phyloP scores from a whole-genome alignment of 768 basidiomycete genomes.

The Tricholoma hemisulphureum region DNA sequence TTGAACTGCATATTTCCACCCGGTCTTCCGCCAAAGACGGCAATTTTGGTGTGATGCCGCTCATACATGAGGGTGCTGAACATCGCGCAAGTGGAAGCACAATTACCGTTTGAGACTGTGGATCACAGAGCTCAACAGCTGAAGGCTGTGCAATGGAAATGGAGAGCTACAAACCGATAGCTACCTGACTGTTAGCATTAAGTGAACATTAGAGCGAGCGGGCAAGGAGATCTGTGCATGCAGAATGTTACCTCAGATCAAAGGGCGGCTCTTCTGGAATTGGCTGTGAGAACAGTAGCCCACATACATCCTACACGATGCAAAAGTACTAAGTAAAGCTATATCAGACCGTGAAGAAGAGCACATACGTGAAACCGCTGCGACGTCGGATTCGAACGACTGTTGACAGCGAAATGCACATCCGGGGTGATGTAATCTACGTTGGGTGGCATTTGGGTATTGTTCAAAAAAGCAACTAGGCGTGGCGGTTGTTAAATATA shows the following conservation, averaged over 20 bases:
- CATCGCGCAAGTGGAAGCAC: constrained; percentile 64
- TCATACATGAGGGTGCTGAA: constrained; percentile 64
- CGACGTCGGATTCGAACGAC: constrained; percentile 42
- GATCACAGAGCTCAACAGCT: neutral
- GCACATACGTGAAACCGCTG: constrained; percentile 43
- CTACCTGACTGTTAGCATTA: constrained; percentile 38
- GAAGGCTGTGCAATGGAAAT: neutral
- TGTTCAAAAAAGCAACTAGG: constrained; percentile 48
- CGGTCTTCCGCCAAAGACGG: constrained; percentile 58
- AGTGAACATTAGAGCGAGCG: neutral
- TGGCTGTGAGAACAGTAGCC: constrained; percentile 34
- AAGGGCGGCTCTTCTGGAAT: constrained; percentile 51
- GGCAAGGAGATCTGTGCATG: too few species aligned
- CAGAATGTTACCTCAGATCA: constrained; percentile 34
- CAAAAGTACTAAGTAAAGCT: neutral
- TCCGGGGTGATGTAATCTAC: constrained; percentile 48
- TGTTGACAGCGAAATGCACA: constrained; percentile 43
- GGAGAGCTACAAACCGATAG: constrained; percentile 38
- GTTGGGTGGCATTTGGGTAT: constrained; percentile 35
- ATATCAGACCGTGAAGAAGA: too few species aligned
- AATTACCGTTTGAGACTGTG: constrained; percentile 43
- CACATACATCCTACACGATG: constrained; percentile 43
- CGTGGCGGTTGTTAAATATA: neutral
- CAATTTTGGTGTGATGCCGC: constrained; percentile 49
- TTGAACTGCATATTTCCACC: constrained; percentile 50